Conservation (phyloP, 2,329 filamentous ascomycete genomes). For the Xylariaceae sp. region DNA sequence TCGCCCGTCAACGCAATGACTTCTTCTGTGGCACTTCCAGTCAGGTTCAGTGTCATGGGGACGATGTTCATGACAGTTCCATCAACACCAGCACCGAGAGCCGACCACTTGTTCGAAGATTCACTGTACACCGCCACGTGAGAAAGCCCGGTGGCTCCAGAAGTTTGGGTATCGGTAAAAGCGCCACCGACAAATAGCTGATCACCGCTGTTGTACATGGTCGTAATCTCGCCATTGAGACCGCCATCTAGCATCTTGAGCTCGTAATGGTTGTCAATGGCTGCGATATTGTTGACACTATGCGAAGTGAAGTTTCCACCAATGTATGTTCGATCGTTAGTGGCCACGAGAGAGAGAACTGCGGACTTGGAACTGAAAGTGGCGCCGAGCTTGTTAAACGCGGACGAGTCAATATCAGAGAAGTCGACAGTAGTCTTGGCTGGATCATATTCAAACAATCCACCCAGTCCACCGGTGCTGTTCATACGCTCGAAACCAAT, state of each 20-base stretch:
- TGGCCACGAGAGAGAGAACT: constrained; percentile 62
- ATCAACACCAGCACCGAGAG: constrained; percentile 81
- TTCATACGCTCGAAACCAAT: constrained; percentile 71
- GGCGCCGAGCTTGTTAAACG: constrained; percentile 70
- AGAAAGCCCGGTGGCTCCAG: constrained; percentile 58
- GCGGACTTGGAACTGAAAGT: constrained; percentile 62
- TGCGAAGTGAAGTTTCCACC: constrained; percentile 77
- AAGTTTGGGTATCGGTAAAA: constrained; percentile 68
- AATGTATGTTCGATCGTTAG: constrained; percentile 63
- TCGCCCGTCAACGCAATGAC: constrained; percentile 75
- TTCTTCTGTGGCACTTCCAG: constrained; percentile 59
- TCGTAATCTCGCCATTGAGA: constrained; percentile 71
- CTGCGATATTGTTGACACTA: constrained; percentile 69
- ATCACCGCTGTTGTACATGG: constrained; percentile 62
- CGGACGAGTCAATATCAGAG: constrained; percentile 62
- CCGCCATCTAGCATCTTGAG: constrained; percentile 63
- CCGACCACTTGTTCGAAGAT: constrained; percentile 61
- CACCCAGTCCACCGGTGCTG: constrained; percentile 77
- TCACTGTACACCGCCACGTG: constrained; percentile 74
- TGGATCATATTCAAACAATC: constrained; percentile 84
- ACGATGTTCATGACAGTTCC: constrained; percentile 72
- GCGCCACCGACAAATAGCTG: constrained; percentile 76
- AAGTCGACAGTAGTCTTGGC: constrained; percentile 51
- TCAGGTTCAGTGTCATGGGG: constrained; percentile 73
- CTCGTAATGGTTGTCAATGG: constrained; percentile 59